Evolutionary conservation across 2,329 filamentous ascomycete species (phyloP).

Genomic region (Apiospora aurea): DNA sequence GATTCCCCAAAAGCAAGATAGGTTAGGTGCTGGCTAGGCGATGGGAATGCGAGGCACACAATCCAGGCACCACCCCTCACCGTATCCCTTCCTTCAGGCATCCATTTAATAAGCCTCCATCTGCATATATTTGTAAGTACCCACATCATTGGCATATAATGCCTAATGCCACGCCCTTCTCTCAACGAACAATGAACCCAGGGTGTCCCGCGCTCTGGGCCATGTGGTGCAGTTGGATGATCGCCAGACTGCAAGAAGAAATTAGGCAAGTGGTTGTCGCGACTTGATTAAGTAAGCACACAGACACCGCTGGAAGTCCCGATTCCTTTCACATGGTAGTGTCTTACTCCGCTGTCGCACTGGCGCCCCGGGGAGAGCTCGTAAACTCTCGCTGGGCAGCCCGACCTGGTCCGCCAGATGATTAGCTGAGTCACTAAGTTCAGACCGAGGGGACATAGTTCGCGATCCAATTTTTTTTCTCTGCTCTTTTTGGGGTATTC

Average conservation of each 20-base stretch:
- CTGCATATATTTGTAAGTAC: not conserved
- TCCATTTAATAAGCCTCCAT: not conserved
- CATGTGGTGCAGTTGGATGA: not conserved
- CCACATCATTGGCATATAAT: not conserved
- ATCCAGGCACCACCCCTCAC: not conserved
- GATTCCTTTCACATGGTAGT: not conserved
- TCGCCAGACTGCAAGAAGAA: not conserved
- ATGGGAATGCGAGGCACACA: not conserved
- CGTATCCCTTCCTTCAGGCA: not conserved
- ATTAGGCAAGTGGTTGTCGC: no score
- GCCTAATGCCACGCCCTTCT: no score
- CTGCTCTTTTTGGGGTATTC: not conserved
- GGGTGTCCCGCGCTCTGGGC: not conserved
- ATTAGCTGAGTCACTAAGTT: constrained; percentile 7
- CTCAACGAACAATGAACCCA: not conserved
- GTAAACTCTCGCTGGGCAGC: not conserved
- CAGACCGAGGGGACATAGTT: not conserved
- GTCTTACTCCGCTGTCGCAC: not conserved
- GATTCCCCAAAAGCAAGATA: no score
- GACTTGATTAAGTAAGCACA: no score
- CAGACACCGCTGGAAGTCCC: not conserved
- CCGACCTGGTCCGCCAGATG: not conserved
- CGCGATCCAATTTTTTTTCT: not conserved
- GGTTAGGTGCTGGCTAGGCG: not conserved
- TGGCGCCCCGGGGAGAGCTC: not conserved